These are phyloP conservation scores for Pythium grandisporangium DNA, from an alignment of 352 stramenopile species.

Conservation along the genomic window DNA sequence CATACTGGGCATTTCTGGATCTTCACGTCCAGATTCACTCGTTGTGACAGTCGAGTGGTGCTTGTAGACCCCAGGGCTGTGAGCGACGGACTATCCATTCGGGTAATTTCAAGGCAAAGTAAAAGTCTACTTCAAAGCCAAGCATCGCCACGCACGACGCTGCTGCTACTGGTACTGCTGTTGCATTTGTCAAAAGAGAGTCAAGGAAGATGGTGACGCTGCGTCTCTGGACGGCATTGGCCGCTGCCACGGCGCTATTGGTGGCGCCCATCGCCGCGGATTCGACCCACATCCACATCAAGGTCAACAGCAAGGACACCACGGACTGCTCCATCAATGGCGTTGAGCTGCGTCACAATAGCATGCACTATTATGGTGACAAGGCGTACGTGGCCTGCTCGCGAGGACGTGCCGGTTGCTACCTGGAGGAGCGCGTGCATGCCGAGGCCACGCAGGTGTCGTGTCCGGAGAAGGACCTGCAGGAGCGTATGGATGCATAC, in stretches of 20 bases:
- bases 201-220: not conserved
- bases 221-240: conserved; percentile 13
- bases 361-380: conserved; percentile 60
- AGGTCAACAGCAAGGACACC: conserved; percentile 2
- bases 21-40: too few species aligned
- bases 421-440: conserved; percentile 53
- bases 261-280: conserved; percentile 8
- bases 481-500: conserved; percentile 11
- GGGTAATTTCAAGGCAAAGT: too few species aligned
- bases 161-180: not conserved
- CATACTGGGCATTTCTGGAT: too few species aligned
- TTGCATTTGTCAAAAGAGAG: not conserved
- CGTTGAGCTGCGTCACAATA: conserved; percentile 42
- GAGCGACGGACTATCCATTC: too few species aligned
- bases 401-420: conserved; percentile 44
- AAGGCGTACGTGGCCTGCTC: conserved; percentile 72
- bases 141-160: not conserved
- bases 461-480: conserved; percentile 28
- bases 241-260: conserved; percentile 9
- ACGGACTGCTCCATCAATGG: conserved; percentile 45
- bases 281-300: conserved; percentile 23
- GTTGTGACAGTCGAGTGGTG: too few species aligned
- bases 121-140: too few species aligned
- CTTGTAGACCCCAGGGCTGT: too few species aligned
- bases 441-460: conserved; percentile 48